Base-by-base conservation (phyloP, 371 early-diverging fungal genomes). In the Mortierella sp. region DNA sequence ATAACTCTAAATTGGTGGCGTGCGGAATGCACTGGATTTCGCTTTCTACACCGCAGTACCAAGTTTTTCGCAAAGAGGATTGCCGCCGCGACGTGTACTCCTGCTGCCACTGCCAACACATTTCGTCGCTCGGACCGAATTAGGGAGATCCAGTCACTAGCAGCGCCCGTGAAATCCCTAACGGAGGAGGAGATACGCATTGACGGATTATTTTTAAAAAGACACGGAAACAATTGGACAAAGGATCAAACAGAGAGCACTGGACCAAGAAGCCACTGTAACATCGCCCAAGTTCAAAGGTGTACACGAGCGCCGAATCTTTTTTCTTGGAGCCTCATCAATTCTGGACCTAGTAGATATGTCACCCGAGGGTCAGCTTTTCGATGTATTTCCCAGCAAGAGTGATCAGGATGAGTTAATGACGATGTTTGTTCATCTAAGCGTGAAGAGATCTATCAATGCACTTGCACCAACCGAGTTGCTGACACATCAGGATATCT, bases 151-250 rank as follows among this genome's bases (percentile, higher is more conserved):
- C 58, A 58, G 58, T 32, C 32, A 28, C 58, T 28, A 58, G 28
- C 58, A 58, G 58, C 58, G 21, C 28, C 58, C n/a, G 58, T 58
- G 16, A 9, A 58, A 58, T 58, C 58, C 24, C 58, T 58, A 28
- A 58, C 21, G 24, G 58, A 58, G 58, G 58, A 58, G 32, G 58
- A 58, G 36, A 21, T 58, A 58, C 58, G 58, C 32, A 58, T 58
- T 58, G 58, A 58, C 36, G 58, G 58, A 58, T 58, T 58, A 58
- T 58, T 58, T 58, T 58, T 58, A 24, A 58, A 58, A 58, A 58
- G 58, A 58, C 58, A 58, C 58, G 28, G 32, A 58, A 58, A 58
- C 58, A 5, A 58, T 58, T 16, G 58, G 58, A 58, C 58, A 58
- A 24, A 58, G 32, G 58, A 58, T 58, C 58, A 58, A 58, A 58